A percentile compares a stretch with the other conserved stretches of the same genome.
Conservation (phyloP, 2,329 filamentous ascomycete genomes). For the Setomelanomma holmii region DNA sequence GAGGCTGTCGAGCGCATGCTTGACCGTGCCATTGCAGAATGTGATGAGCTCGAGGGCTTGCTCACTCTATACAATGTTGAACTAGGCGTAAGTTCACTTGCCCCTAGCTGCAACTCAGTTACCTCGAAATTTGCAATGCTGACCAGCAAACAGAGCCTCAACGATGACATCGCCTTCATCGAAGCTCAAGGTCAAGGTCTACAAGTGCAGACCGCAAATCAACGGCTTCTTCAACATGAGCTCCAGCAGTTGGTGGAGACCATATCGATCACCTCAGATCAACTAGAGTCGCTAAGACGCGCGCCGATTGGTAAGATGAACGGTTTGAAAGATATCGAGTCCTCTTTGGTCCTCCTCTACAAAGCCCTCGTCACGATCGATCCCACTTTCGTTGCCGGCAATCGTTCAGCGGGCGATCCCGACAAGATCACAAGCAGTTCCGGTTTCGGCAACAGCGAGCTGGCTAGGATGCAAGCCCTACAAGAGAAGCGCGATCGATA, state of each 20-base stretch:
- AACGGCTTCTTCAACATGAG: constrained; percentile 90
- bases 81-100: constrained; percentile 81
- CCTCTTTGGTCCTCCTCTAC: constrained; percentile 79
- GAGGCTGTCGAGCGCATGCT: constrained; percentile 85
- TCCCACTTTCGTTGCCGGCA: constrained; percentile 70
- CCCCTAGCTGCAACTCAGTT: too few relatives aligned
- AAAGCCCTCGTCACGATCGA: constrained; percentile 95
- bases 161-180: constrained; percentile 95
- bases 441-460: constrained; percentile 75
- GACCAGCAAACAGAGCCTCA: constrained; percentile 72
- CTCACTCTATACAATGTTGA: constrained; percentile 95
- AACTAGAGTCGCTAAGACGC: constrained; percentile 75
- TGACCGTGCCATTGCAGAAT: constrained; percentile 90
- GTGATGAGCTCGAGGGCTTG: constrained; percentile 93
- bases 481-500: constrained; percentile 95
- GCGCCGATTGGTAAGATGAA: constrained; percentile 74
- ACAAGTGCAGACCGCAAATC: constrained; percentile 96
- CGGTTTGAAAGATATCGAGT: constrained; percentile 80
- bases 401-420: constrained; percentile 50
- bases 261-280: constrained; percentile 80
- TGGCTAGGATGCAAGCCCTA: constrained; percentile 87
- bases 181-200: constrained; percentile 96
- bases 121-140: too few relatives aligned
- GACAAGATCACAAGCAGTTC: constrained; percentile 49
- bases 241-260: constrained; percentile 88